phyloP scores from a whole-genome alignment of 257 asterid species.

The Penstemon eatonii region DNA sequence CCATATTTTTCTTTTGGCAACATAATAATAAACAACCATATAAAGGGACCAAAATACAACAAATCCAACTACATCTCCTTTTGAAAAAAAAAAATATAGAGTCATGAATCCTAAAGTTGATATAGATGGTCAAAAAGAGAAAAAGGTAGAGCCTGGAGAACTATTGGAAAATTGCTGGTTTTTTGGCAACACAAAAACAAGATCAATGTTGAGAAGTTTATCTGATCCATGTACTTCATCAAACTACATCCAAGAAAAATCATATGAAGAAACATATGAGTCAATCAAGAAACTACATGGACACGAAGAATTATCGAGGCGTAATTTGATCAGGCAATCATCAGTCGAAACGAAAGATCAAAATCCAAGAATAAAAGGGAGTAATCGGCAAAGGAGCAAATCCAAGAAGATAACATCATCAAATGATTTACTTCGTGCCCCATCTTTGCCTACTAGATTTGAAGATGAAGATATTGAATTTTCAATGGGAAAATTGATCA shows the following conservation, averaged over 20 bases:
- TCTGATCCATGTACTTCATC: conserved; percentile 42
- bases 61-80: conserved; percentile 31
- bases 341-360: conserved; percentile 30
- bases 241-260: conserved; percentile 19
- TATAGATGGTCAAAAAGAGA: neutral
- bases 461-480: conserved; percentile 44
- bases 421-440: conserved; percentile 34
- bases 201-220: conserved; percentile 28
- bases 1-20: neutral
- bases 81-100: conserved; percentile 29
- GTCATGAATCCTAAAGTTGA: conserved; percentile 8
- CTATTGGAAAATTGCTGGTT: conserved; percentile 17
- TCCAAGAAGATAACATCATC: conserved; percentile 15
- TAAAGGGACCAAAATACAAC: conserved; percentile 24
- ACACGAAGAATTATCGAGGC: neutral
- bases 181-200: conserved; percentile 18
- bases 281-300: conserved; percentile 31
- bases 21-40: neutral
- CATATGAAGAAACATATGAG: conserved; percentile 41
- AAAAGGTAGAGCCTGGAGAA: conserved; percentile 15
- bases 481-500: conserved; percentile 54
- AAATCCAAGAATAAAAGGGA: neutral
- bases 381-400: neutral
- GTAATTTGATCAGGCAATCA: conserved; percentile 32
- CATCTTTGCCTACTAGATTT: conserved; percentile 36